Evolutionary conservation across 2,329 filamentous ascomycete species (phyloP), one percentile per base, ranked within the genome.

Genomic region (Ceratocystis smalleyi): DNA sequence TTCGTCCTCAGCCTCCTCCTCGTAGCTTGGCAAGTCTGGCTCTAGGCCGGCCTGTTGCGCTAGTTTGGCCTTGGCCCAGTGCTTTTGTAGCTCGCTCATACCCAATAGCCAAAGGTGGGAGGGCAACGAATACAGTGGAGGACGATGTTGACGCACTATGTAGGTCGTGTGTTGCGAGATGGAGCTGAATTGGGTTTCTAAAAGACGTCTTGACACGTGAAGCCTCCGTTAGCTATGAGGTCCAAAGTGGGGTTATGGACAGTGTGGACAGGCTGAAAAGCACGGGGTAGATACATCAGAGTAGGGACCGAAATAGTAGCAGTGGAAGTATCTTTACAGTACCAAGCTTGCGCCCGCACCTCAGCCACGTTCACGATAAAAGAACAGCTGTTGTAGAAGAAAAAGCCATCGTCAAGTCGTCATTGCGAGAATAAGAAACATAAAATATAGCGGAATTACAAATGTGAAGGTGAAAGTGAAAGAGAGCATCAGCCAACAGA

Each of bases 71-170:
- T 88, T 90, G 67, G 86, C 86, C 77, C 90, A 92, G 66, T 85
- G 81, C 73, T 85, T 86, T 73, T 91, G 88, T 66, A 92, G 80
- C 70, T 91, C 85, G 73, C 88, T 92, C 89, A 95, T 95, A 67
- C 43, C 17, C 54, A 32, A 5, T 8, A 30, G 15, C 8, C 15
- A 51, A 51, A 24, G 10, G 47, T 30, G 32, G 15, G 27, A 24
- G 24, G 27, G 35, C 6, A 57, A 47, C 30, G 30, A n/a, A 12
- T 3, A 51, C 12, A 40, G 43, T 22, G 57, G n/a, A 55, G n/a
- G 32, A 8, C 17, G 8, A 32, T 12, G 22, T 7, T 35, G 5
- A 30, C 17, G n/a, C 19, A 12, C n/a, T 32, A 43, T 62, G 35
- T 40, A 40, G 8, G 43, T 57, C 2, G 8, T 47, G 27, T 27